phyloP scores from a whole-genome alignment of 2,329 filamentous ascomycete genomes.

The Juglanconis oblonga region DNA sequence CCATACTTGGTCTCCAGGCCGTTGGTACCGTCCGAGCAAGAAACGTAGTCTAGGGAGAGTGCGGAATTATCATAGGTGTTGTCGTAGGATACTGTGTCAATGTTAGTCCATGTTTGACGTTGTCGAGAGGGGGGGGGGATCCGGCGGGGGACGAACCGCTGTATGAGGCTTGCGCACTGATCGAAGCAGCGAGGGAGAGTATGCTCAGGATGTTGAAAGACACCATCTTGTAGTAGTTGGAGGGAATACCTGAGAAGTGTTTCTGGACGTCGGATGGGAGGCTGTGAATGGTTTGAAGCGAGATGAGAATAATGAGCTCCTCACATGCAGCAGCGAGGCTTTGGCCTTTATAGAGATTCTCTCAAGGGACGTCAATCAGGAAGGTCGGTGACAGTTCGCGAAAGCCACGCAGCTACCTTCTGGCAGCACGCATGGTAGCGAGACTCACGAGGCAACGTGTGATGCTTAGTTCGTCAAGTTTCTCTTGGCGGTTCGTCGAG shows the following conservation, averaged over 20 bases:
- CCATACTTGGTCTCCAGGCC: conserved; percentile 62
- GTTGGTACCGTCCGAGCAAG: conserved; percentile 67
- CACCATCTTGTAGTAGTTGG: conserved; percentile 19
- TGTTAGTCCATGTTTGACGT: conserved; percentile 1
- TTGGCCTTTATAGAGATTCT: too few relatives aligned
- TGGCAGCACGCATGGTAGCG: not conserved
- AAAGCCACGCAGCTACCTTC: not conserved
- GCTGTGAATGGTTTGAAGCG: not conserved
- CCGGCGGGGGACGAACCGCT: conserved; percentile 18
- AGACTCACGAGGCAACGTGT: too few relatives aligned
- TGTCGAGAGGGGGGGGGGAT: too few relatives aligned
- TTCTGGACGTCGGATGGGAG: not conserved
- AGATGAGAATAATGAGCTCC: not conserved
- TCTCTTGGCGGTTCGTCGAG: not conserved
- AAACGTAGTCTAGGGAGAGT: conserved; percentile 53
- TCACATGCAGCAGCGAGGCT: too few relatives aligned
- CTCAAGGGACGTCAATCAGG: too few relatives aligned
- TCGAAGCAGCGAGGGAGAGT: conserved; percentile 24
- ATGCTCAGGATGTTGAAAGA: conserved; percentile 26
- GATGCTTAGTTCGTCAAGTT: not conserved
- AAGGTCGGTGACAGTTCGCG: too few relatives aligned
- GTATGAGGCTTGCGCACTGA: conserved; percentile 20
- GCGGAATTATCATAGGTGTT: conserved; percentile 61
- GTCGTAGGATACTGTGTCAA: conserved; percentile 65
- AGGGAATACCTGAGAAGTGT: not conserved